Evolutionary conservation across 2,329 filamentous ascomycete genomes (phyloP), one percentile per base, ranked within the genome.

Genomic region (Eurotiales sp.): DNA sequence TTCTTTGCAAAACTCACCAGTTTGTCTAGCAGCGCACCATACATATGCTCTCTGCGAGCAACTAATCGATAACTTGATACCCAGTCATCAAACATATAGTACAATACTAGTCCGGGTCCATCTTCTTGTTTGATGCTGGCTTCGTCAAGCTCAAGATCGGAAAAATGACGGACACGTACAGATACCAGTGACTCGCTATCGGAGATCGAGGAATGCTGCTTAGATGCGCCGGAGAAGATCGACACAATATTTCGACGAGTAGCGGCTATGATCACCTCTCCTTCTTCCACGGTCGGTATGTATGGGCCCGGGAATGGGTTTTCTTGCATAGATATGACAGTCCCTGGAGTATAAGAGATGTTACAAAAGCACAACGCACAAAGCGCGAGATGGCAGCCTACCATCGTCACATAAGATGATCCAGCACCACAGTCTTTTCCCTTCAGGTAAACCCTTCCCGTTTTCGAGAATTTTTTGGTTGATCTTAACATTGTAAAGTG

Each of bases 301-400:
- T 59, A 66, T 76, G 41, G 76, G 71, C 74, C 46, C 74, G 74
- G 56, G 73, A 76, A 61, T 69, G 77, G 77, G 46, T 75, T 71
- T 62, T 89, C 86, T 51, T 87, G 81, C 36, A 90, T 81, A 0
- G 85, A 85, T 48, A 90, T 78, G 32, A 89, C 78, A 0, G 86
- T 89, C 56, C 81, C 83, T 81, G 47, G 46, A 40, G 58, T 11
- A 61, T 52, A n/a, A 32, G 15, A 29, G 6, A 12, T 14, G 11
- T 45, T 6, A 46, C 30, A 29, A 3, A 21, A 14, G 14, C 14
- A 14, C 22, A 37, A 10, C 34, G 10, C 7, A 19, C 15, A 21
- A 17, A 25, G n/a, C 8, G 8, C 12, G 25, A 32, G 19, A 12
- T 15, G 15, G 12, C 23, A 17, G 59, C 72, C 7, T 72, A 79